These are phyloP conservation scores for Cyberlindnera maclurae DNA, from an alignment of 805 yeast genomes.

Conservation along the genomic window DNA sequence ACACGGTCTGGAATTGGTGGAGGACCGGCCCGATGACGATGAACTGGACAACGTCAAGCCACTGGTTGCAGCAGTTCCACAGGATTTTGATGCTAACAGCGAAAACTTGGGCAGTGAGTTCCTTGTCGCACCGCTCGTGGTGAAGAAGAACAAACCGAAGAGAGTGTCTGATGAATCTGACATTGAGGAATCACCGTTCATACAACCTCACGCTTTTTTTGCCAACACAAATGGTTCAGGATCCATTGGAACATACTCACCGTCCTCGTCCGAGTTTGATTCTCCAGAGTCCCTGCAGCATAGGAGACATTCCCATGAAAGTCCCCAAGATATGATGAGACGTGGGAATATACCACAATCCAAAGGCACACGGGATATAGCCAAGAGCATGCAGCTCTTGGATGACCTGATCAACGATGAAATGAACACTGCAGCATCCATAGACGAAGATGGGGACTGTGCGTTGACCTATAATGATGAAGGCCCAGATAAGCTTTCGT, in stretches of 20 bases:
- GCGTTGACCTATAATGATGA: conserved; percentile 12
- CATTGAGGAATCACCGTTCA: conserved; percentile 18
- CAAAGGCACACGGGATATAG: conserved; percentile 34
- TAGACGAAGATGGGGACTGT: conserved; percentile 12
- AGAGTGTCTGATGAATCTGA: conserved; percentile 14
- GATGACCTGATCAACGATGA: conserved; percentile 27
- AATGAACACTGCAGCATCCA: conserved; percentile 10
- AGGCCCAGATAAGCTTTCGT: conserved; percentile 10
- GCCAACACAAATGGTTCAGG: conserved; percentile 27
- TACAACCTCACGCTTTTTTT: conserved; percentile 25
- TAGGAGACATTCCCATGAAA: conserved; percentile 4
- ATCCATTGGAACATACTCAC: conserved; percentile 40
- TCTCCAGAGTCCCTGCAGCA: conserved; percentile 23
- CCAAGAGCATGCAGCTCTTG: conserved; percentile 29
- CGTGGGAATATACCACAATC: conserved; percentile 32
- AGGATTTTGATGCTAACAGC: conserved; percentile 14
- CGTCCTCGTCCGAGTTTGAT: conserved; percentile 38
- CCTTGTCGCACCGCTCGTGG: conserved; percentile 19
- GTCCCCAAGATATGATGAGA: conserved; percentile 11
- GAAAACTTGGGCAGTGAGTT: conserved; percentile 16
- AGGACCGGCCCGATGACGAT: conserved; percentile 4
- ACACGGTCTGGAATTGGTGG: conserved; percentile 10
- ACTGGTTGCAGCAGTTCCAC: conserved; percentile 5
- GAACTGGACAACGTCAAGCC: conserved; percentile 2
- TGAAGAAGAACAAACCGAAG: conserved; percentile 12